Base-by-base conservation (phyloP, 2,329 filamentous ascomycete species). In the Cytospora leucostoma region DNA sequence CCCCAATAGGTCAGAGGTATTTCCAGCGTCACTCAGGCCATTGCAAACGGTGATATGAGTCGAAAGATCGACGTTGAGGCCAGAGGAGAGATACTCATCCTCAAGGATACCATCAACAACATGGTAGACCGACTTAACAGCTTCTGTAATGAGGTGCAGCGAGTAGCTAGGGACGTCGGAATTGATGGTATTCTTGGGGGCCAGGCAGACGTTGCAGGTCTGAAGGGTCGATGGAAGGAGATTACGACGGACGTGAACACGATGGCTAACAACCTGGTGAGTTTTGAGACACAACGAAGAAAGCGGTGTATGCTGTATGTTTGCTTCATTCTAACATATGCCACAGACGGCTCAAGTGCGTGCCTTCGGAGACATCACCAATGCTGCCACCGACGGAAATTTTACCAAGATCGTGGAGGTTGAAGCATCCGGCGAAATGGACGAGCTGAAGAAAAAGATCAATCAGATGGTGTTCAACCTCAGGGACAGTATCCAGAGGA, bases 171-270 rank as follows among this genome's bases (percentile, higher is more conserved):
- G 71, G 95, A 98, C 75, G 95, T 98, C 69, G 94, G 94, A 68
- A 94, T 98, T 59, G 95, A 98, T 72, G 94, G 94, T 67, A 98
- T 97, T 80, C 97, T 99, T 92, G 94, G 94, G 71, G 94, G 94
- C 19, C 95, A 99, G 75, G 95, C 94, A 66, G 93, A 97, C 74
- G 91, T 97, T 57, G 91, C 92, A 68, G 93, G 93, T 64, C 88
- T 98, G 64, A 92, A 93, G 70, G 94, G 94, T 67, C 88, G 93
- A 61, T 99, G 94, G 95, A 97, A 97, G 74, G 94, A 99, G 75
- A 98, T 99, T 71, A 98, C 95, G 0, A 94, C 93, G 59, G 92
- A 97, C 73, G 93, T 97, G 75, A 97, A 97, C 75, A 97, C 92
- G 56, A 96, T 96, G 92, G 88, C 88, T 34, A 86, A 83, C 71